These are phyloP conservation scores for Lithohypha guttulata DNA, from an alignment of 2,329 filamentous ascomycete species.

Conservation along the genomic window DNA sequence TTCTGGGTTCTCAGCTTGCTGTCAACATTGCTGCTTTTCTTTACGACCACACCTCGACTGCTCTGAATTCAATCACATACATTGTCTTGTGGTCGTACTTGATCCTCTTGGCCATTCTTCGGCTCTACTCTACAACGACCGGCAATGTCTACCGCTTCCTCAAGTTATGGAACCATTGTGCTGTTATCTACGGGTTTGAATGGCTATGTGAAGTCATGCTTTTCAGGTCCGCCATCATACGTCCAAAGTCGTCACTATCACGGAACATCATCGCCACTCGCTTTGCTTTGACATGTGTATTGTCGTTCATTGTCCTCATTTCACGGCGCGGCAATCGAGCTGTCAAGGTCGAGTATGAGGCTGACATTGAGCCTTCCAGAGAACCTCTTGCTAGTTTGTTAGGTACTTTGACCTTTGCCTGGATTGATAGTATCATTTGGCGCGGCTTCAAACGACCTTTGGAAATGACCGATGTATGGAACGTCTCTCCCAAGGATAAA, in stretches of 20 bases:
- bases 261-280: slow-evolving; percentile 59
- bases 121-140: slow-evolving; percentile 52
- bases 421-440: slow-evolving; percentile 84
- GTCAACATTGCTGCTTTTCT: slow-evolving; percentile 57
- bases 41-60: slow-evolving; percentile 45
- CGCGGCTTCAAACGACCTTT: slow-evolving; percentile 76
- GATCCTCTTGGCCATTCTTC: slow-evolving; percentile 58
- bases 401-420: slow-evolving; percentile 76
- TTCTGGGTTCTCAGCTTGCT: slow-evolving; percentile 59
- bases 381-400: slow-evolving; percentile 83
- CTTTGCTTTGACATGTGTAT: slow-evolving; percentile 62
- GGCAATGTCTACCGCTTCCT: slow-evolving; percentile 57
- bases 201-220: slow-evolving; percentile 68
- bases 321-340: slow-evolving; percentile 88
- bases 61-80: slow-evolving; percentile 41
- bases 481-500: slow-evolving; percentile 77
- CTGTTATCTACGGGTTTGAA: slow-evolving; percentile 66
- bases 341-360: slow-evolving; percentile 79
- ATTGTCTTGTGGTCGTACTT: slow-evolving; percentile 74
- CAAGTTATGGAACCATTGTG: slow-evolving; percentile 85
- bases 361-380: slow-evolving; percentile 71
- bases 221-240: slow-evolving; percentile 77
- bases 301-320: slow-evolving; percentile 65
- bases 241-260: slow-evolving; percentile 54
- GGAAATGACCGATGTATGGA: slow-evolving; percentile 83